Conservation (phyloP, 805 yeast genomes). For the Barnettozyma vustinii region DNA sequence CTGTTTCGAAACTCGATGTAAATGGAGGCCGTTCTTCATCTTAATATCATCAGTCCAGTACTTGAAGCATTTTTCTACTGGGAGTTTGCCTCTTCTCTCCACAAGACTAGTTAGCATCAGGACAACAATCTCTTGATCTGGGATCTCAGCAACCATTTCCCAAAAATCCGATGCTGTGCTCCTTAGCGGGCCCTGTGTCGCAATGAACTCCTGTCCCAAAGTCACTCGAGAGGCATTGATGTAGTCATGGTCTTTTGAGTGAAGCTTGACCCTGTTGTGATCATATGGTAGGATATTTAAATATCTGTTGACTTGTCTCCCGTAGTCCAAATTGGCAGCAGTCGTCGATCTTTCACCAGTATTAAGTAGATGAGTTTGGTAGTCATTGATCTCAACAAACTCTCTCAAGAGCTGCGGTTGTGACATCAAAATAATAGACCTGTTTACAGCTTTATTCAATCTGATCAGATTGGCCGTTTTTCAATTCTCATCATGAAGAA, state of each 20-base stretch:
- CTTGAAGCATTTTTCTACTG: constrained; percentile 68
- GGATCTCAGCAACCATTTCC: constrained; percentile 69
- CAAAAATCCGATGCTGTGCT: constrained; percentile 81
- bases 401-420: neutral
- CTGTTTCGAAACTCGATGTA: neutral
- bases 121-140: constrained; percentile 51
- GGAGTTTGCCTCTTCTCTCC: constrained; percentile 42
- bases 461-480: neutral
- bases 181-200: constrained; percentile 76
- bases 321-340: neutral
- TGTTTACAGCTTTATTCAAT: neutral
- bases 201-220: constrained; percentile 42
- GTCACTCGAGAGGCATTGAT: constrained; percentile 21
- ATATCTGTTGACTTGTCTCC: constrained; percentile 43
- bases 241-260: constrained; percentile 22
- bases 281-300: constrained; percentile 64
- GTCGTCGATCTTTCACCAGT: neutral
- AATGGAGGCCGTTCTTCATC: constrained; percentile 4
- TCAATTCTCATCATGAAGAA: neutral
- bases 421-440: neutral
- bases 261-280: constrained; percentile 44
- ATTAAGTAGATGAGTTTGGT: neutral
- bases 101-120: constrained; percentile 72
- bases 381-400: neutral
- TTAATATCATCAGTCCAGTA: constrained; percentile 62